Evolutionary conservation across 371 early-diverging fungal genomes (phyloP).

Genomic region (Mucor indicus): DNA sequence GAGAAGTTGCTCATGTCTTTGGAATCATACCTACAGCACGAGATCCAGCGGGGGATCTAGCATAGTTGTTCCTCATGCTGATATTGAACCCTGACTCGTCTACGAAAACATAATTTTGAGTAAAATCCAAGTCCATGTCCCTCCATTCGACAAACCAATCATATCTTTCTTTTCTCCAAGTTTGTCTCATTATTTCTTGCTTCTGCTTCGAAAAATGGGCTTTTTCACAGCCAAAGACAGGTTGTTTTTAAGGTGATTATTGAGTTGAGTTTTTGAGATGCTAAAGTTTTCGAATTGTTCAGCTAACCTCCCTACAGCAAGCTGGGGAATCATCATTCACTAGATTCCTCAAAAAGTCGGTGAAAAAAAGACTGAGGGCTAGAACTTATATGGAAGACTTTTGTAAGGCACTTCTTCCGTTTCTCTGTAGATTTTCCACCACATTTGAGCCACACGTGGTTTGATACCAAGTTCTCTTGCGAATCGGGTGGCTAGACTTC

Average conservation of each 20-base stretch:
- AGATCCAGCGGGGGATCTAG: constrained; percentile 10
- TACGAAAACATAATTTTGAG: constrained; percentile 7
- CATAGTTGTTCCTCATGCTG: no score
- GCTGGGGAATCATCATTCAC: no score
- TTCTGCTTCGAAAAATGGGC: constrained; percentile 7
- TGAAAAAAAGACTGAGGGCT: no score
- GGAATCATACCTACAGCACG: constrained; percentile 4
- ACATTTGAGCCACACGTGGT: constrained; percentile 2
- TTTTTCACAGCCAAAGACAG: constrained; percentile 1
- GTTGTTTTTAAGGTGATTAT: constrained; percentile 7
- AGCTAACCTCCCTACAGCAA: constrained; percentile 2
- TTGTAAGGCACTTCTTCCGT: constrained; percentile 2
- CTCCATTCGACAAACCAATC: constrained; percentile 7
- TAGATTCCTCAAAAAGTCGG: no score
- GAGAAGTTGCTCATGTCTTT: constrained; percentile 6
- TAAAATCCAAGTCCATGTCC: constrained; percentile 2
- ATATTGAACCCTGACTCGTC: no score
- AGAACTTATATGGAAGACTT: background rate
- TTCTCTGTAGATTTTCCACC: constrained; percentile 1
- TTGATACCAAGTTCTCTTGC: background rate
- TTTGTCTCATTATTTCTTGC: constrained; percentile 6
- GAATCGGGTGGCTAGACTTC: background rate
- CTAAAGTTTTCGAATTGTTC: constrained; percentile 2
- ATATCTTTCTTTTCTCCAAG: constrained; percentile 6
- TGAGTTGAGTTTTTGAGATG: constrained; percentile 5